These are phyloP conservation scores for Termitomyces bulborhizus DNA, from an alignment of 768 basidiomycete genomes.

Conservation along the genomic window DNA sequence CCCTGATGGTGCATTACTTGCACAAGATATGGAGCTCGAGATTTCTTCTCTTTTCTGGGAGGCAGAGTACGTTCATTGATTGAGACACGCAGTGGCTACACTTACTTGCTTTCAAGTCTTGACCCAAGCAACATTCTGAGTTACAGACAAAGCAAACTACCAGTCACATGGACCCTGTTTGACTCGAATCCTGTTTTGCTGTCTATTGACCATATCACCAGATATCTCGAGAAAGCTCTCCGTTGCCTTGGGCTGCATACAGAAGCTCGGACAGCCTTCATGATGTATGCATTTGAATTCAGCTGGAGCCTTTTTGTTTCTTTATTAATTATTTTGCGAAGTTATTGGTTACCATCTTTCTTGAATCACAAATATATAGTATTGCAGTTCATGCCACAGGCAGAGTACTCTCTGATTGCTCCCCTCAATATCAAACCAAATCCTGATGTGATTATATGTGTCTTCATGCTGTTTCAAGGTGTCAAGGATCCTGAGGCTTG, in stretches of 20 bases:
- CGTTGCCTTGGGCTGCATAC: constrained; percentile 30
- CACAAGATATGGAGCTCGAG: constrained; percentile 20
- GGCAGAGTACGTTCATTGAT: constrained; percentile 20
- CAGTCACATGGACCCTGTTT: constrained; percentile 12
- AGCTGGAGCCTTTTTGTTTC: background rate
- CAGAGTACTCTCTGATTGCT: constrained; percentile 33
- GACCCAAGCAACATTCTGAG: background rate
- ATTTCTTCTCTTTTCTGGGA: constrained; percentile 35
- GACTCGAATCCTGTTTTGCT: constrained; percentile 25
- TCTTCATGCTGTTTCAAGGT: constrained; percentile 44
- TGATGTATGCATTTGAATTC: constrained; percentile 26
- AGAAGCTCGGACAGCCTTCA: constrained; percentile 39
- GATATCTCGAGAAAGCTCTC: constrained; percentile 29
- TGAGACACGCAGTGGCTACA: background rate
- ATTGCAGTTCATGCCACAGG: constrained; percentile 39
- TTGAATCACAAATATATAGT: constrained; percentile 32
- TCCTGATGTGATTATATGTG: constrained; percentile 36
- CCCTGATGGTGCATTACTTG: constrained; percentile 24
- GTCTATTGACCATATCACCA: constrained; percentile 19
- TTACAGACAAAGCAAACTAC: background rate
- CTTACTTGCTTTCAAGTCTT: background rate
- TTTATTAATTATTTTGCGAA: constrained; percentile 6
- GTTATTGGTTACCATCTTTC: constrained; percentile 40
- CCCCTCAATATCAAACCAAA: constrained; percentile 28
- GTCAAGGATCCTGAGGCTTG: constrained; percentile 22